A percentile compares a stretch with the other conserved stretches of the same genome.
Evolutionary conservation across 1,284 basidiomycete species (phyloP).

Genomic region (Boletus hoseneyae): DNA sequence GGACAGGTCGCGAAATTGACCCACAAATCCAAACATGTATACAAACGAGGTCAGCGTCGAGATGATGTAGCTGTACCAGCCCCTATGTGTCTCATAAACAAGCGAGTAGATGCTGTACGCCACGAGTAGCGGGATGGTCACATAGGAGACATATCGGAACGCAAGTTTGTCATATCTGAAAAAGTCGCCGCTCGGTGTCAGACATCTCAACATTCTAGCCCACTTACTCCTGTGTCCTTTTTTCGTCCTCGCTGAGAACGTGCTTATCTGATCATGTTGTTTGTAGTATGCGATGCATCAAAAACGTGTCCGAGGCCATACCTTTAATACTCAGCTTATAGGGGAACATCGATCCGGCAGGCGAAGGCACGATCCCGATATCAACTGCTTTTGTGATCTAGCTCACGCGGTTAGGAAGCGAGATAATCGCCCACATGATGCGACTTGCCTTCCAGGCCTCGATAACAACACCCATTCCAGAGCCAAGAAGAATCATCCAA

Average conservation of each 20-base stretch:
- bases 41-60: constrained; percentile 86
- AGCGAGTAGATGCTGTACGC: constrained; percentile 89
- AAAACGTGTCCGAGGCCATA: constrained; percentile 32
- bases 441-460: constrained; percentile 90
- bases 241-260: constrained; percentile 89
- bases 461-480: constrained; percentile 83
- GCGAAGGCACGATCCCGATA: constrained; percentile 61
- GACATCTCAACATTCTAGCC: constrained; percentile 15
- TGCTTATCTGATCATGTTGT: constrained; percentile 71
- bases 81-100: constrained; percentile 84
- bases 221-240: constrained; percentile 93
- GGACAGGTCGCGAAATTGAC: constrained; percentile 30
- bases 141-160: constrained; percentile 88
- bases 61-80: constrained; percentile 96
- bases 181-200: constrained; percentile 11
- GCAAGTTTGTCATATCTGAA: constrained; percentile 79
- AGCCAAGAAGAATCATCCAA: constrained; percentile 93
- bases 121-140: constrained; percentile 80
- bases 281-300: constrained; percentile 9
- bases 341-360: constrained; percentile 66
- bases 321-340: constrained; percentile 82
- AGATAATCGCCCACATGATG: constrained; percentile 12
- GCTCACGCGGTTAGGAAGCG: constrained; percentile 12
- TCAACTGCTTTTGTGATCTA: constrained; percentile 87
- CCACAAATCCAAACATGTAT: constrained; percentile 95